These are phyloP conservation scores for Amphicarpaea edgeworthii DNA, from an alignment of 306 rosid genomes.

Conservation along the genomic window DNA sequence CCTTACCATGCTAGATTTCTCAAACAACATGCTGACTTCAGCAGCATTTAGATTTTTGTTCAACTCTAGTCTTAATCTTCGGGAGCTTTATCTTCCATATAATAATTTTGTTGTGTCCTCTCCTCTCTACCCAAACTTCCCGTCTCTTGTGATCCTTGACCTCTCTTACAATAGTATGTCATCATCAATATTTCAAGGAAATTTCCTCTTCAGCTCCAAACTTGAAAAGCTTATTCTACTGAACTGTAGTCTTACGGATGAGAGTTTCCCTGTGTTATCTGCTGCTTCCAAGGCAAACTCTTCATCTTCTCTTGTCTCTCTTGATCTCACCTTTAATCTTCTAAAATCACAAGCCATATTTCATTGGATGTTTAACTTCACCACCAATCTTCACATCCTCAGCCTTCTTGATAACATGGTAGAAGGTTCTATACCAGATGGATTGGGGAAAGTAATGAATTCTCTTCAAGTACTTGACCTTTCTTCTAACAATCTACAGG, in stretches of 20 bases:
- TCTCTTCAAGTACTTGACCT: not conserved
- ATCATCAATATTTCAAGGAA: not conserved
- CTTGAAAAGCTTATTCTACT: not conserved
- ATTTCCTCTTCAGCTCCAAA: not conserved
- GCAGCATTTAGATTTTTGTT: not conserved
- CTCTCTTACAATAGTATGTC: not conserved
- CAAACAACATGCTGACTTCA: not conserved
- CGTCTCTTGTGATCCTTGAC: conserved; percentile 7
- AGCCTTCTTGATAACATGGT: not conserved
- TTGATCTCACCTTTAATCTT: not conserved
- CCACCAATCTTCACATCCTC: not conserved
- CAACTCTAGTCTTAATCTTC: conserved; percentile 5
- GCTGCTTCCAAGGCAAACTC: not conserved
- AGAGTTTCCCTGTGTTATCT: not conserved
- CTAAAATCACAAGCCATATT: not conserved
- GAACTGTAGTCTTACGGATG: not conserved
- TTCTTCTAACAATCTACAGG: not conserved
- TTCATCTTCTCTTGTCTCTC: not conserved
- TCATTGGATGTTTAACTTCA: conserved; percentile 6
- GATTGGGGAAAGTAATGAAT: conserved; percentile 3
- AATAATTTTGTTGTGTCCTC: not conserved
- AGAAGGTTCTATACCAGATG: not conserved
- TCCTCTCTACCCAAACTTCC: not conserved
- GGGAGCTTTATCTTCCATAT: conserved; percentile 3
- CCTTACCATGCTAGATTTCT: conserved; percentile 38